Evolutionary conservation across 2,329 filamentous ascomycete genomes (phyloP), one percentile per base, ranked within the genome.

Genomic region (Aspergillus versicolor): DNA sequence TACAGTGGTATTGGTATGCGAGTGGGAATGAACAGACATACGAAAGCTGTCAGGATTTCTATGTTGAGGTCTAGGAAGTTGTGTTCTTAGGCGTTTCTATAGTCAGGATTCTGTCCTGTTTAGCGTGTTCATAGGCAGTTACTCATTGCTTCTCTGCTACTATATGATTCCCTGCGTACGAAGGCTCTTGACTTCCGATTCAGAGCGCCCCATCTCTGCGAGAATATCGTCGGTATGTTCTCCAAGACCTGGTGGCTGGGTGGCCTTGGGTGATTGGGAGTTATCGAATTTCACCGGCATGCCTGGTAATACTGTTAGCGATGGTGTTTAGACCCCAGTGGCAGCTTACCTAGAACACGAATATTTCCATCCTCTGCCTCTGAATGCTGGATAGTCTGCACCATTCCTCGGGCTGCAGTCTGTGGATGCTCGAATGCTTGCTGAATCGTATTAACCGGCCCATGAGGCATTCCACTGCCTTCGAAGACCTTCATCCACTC

Each of bases 401-500:
- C 66, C 75, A 78, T 77, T 52, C 71, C 62, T 24, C 76, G 67
- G 0, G 76, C 78, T 17, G 61, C 41, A 0, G 73, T 73, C 59
- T 81, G 78, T 5, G 76, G 75, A 60, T 80, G 78, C 5, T 68
- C 61, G 58, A 81, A 80, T 0, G 74, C 77, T 27, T 67, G 65
- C 57, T 80, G 70, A 41, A 81, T 73, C 2, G 66, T 76, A 58
- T 81, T 81, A 38, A 81, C 76, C 1, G 78, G 63, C 0, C 73
- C 78, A 67, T 80, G 78, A 0, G 79, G 76, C 61, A 82, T 67
- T 2, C 76, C 77, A 24, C 72, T 77, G 0, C 73, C 73, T 19
- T 78, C 74, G 49, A 81, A 75, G 0, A 69, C 62, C 1, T 48
- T 30, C 5, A 75, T 56, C 78, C 77, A 80, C 42, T 78, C 74